Base-by-base conservation (phyloP, 1,139 yeast genomes). In the Blastobotrys arbuscula region DNA sequence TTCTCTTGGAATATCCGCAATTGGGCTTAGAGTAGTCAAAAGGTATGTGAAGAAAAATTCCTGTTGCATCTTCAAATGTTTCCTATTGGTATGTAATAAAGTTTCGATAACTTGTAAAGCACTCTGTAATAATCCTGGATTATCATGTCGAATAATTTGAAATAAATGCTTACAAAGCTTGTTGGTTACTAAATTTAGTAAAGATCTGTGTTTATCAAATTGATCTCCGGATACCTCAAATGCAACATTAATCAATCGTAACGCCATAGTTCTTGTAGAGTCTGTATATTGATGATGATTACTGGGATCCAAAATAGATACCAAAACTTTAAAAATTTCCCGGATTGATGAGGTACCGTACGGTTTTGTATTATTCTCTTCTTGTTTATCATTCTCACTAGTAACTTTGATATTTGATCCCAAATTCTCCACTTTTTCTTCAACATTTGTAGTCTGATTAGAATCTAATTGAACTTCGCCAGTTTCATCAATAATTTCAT, bases 251-350 rank as follows among this genome's bases (percentile, higher is more conserved):
- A 94, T 74, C 42, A 92, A 75, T 41, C 82, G 77, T 33, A 94
- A 70, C 0, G 96, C 94, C 70, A 92, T 81, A 13, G 86, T 83
- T 49, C 96, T 76, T 0, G 97, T 84, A 33, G 88, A 77, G 62
- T 90, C 96, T 58, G 94, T 86, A 59, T 88, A 94, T 60, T 85
- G 92, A 58, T 79, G 79, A 60, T 84, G 87, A 57, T 87, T 85
- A 18, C 83, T 79, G 0, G 96, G 95, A 10, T 94, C 82, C 38
- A 90, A 76, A 67, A 90, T 81, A 2, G 95, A 84, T n/a, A 89
- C 79, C 43, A 92, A 73, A 40, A 87, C 84, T 10, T 83, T 82
- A 56, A 92, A 66, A 55, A 80, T 79, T 56, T 84, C 90, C 56
- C 79, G 75, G 57, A 84, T 77, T 55, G 87, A 79, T 10, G 76